phyloP scores from a whole-genome alignment of 805 yeast genomes.

The Scheffersomyces amazonensis region DNA sequence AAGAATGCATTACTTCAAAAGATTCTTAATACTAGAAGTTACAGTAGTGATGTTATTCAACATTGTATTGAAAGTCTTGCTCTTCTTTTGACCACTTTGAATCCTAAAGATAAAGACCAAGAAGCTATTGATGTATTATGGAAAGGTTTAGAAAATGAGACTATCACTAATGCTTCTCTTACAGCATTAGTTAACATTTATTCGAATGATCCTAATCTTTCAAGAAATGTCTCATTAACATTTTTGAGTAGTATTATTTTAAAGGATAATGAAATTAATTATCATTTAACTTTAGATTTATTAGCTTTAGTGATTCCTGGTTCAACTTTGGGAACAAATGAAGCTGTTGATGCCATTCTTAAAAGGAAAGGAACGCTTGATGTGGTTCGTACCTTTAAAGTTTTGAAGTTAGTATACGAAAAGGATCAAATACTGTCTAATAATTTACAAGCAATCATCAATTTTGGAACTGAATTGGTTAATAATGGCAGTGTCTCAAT shows the following conservation, averaged over 20 bases:
- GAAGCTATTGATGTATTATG: not conserved
- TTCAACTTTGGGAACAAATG: not conserved
- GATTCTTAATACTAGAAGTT: not conserved
- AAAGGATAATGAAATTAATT: not conserved
- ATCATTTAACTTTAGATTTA: constrained; percentile 15
- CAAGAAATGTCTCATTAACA: not conserved
- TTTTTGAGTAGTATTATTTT: not conserved
- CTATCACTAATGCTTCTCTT: not conserved
- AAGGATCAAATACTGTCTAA: not conserved
- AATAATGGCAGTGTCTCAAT: constrained; percentile 6
- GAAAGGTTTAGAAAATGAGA: not conserved
- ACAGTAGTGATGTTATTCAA: not conserved
- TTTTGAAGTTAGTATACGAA: constrained; percentile 1
- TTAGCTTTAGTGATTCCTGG: constrained; percentile 6
- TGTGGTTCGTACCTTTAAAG: not conserved
- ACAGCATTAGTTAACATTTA: not conserved
- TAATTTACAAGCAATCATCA: not conserved
- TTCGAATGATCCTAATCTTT: not conserved
- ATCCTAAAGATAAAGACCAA: not conserved
- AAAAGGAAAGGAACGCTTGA: not conserved
- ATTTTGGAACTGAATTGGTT: constrained; percentile 2
- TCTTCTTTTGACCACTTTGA: too few species aligned
- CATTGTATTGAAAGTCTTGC: not conserved
- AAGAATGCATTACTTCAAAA: not conserved
- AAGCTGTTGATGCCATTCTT: not conserved